Base-by-base conservation (phyloP, 345 rosid species). In the Lepidium africanum region DNA sequence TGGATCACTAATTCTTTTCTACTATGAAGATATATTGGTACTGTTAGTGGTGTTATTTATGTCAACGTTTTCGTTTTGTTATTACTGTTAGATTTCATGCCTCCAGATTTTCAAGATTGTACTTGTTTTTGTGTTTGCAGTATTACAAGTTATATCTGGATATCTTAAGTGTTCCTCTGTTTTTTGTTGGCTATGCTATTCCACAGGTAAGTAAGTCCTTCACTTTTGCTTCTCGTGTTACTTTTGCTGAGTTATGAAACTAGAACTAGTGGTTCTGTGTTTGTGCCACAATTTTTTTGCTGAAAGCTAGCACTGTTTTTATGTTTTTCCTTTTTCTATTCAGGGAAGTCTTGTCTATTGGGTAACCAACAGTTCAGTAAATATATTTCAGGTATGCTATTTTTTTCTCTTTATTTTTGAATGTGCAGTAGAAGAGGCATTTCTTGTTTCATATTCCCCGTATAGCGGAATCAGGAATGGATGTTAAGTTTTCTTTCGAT, bases 341-440 rank as follows among this genome's bases (percentile, higher is more conserved):
- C 81, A 88, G 97, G 98, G 96, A 73, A 88, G 92, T 78, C 84
- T 88, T 62, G 83, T 93, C 42, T 93, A 90, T 65, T 93, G 98
- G 98, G 83, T 83, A 61, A 83, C 97, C 40, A 93, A 93, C 76
- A 79, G 89, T 57, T 87, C 92, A 67, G 49, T 85, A 15, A 90
- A 69, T 77, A 36, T 81, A 42, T 13, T 88, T 55, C 98, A 88
- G 98, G 98, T 93, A 48, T 49, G 78, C 52, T 67, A 5, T 69
- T 33, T 25, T 25, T 25, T 37, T 25, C 35, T 55, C 42, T 38
- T 27, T 16, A 46, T 37, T 68, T 57, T 40, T 3, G 61, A 32
- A 56, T 64, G 56, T 0, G 30, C 32, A 15, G 33, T 71, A 11
- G 25, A 70, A 70, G 7, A 15, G 2, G 21, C 23, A 38, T 27